phyloP scores from a whole-genome alignment of 352 stramenopile species.

The Thraustochytrium sp. region DNA sequence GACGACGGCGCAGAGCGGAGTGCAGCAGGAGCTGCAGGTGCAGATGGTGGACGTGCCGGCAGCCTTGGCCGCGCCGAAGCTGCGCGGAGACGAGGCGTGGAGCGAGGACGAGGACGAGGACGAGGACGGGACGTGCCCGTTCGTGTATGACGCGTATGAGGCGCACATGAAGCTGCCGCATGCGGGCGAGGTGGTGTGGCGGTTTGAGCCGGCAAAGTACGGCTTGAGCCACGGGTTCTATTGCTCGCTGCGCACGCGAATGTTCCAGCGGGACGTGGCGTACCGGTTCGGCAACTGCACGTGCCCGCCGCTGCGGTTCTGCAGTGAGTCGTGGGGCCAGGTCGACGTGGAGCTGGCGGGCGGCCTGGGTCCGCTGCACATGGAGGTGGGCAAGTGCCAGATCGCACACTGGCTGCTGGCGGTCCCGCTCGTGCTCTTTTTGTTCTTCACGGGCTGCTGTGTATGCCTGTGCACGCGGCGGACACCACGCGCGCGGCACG shows the following conservation, averaged over 20 bases:
- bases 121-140: slow-evolving; percentile 4
- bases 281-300: slow-evolving; percentile 6
- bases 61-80: not conserved
- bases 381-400: not conserved
- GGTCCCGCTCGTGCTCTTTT: not conserved
- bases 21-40: not conserved
- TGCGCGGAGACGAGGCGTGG: not conserved
- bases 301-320: not conserved
- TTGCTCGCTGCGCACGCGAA: not conserved
- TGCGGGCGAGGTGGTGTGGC: not conserved
- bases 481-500: not conserved
- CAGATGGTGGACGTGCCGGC: not conserved
- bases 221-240: slow-evolving; percentile 28
- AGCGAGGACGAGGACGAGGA: not conserved
- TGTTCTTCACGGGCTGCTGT: not conserved
- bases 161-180: not conserved
- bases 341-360: not conserved
- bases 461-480: not conserved
- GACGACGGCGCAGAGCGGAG: no score
- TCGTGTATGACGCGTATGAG: slow-evolving; percentile 27
- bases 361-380: not conserved
- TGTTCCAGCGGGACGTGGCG: not conserved
- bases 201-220: slow-evolving; percentile 1
- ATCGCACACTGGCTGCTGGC: not conserved
- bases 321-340: not conserved